Percentiles rank a stretch among this genome's conserved stretches.
phyloP scores from a whole-genome alignment of 2,329 filamentous ascomycete species.

The Claviceps paspali region DNA sequence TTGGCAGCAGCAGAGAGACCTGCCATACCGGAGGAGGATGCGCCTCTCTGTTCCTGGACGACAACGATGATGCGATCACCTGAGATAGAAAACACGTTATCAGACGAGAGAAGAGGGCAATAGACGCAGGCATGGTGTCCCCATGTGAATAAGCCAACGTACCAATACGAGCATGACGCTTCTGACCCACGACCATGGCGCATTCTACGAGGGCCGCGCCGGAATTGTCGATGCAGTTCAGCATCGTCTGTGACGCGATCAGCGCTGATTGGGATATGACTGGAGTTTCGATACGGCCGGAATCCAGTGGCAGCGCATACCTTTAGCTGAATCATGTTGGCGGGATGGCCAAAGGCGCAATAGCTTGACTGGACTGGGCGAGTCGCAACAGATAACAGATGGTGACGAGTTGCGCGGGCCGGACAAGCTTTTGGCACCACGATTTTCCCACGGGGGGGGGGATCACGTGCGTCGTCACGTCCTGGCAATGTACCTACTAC shows the following conservation, averaged over 20 bases:
- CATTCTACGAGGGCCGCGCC: conserved; percentile 96
- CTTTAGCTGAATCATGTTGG: conserved; percentile 86
- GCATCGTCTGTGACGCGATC: conserved; percentile 54
- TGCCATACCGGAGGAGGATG: conserved; percentile 54
- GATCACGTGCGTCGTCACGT: conserved; percentile 5
- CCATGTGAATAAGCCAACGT: conserved; percentile 15
- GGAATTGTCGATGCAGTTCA: conserved; percentile 99
- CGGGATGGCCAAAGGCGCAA: conserved; percentile 3
- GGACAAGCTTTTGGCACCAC: too few relatives aligned
- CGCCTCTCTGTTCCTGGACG: conserved; percentile 87
- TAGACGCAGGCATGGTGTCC: too few relatives aligned
- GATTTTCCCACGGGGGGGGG: not conserved
- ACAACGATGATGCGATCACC: conserved; percentile 96
- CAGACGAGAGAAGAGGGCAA: not conserved
- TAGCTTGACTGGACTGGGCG: conserved; percentile 3
- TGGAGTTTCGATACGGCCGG: too few relatives aligned
- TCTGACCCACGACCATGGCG: conserved; percentile 81
- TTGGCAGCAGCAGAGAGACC: conserved; percentile 67
- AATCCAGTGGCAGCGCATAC: conserved; percentile 29
- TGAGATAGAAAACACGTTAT: conserved; percentile 28
- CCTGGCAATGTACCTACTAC: too few relatives aligned
- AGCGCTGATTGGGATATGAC: too few relatives aligned
- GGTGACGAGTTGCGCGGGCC: too few relatives aligned
- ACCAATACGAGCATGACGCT: conserved; percentile 81
- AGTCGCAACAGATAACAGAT: too few relatives aligned